Evolutionary conservation across 345 rosid species (phyloP).

Genomic region (Kernera saxatilis): DNA sequence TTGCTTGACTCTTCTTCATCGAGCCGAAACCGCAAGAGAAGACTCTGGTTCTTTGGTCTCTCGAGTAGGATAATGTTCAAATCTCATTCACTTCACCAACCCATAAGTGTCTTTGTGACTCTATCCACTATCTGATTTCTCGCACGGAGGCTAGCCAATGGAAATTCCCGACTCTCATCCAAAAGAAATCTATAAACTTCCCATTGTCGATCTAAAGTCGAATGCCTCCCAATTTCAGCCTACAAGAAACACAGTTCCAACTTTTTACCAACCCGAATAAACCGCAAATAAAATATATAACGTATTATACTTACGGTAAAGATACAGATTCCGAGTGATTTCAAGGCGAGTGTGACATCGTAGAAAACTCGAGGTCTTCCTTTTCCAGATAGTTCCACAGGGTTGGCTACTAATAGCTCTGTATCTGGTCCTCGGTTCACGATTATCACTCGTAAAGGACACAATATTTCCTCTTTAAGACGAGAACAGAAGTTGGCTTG

Average conservation of each 20-base stretch:
- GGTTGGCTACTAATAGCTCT: constrained; percentile 68
- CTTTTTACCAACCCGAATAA: neutral
- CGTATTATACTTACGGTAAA: constrained; percentile 43
- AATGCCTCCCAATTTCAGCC: constrained; percentile 75
- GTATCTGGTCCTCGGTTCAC: constrained; percentile 68
- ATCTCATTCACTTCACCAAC: constrained; percentile 44
- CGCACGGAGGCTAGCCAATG: constrained; percentile 40
- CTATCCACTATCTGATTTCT: constrained; percentile 54
- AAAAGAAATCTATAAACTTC: constrained; percentile 76
- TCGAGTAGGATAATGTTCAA: neutral
- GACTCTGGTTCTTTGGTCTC: neutral
- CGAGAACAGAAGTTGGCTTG: constrained; percentile 44
- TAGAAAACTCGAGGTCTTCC: constrained; percentile 80
- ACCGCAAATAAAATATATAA: neutral
- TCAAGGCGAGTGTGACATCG: constrained; percentile 60
- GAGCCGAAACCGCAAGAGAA: neutral
- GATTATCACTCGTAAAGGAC: constrained; percentile 52
- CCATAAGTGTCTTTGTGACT: constrained; percentile 59
- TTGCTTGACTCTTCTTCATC: neutral
- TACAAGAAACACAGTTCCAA: neutral
- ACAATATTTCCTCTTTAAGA: constrained; percentile 53
- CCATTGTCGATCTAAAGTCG: constrained; percentile 53
- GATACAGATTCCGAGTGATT: constrained; percentile 57
- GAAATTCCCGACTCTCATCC: constrained; percentile 50
- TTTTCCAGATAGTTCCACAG: constrained; percentile 66